A percentile compares a stretch with the other conserved stretches of the same genome.
Conservation (phyloP, 2,329 filamentous ascomycete species). For the Ophiocordyceps camponoti-saundersi region DNA sequence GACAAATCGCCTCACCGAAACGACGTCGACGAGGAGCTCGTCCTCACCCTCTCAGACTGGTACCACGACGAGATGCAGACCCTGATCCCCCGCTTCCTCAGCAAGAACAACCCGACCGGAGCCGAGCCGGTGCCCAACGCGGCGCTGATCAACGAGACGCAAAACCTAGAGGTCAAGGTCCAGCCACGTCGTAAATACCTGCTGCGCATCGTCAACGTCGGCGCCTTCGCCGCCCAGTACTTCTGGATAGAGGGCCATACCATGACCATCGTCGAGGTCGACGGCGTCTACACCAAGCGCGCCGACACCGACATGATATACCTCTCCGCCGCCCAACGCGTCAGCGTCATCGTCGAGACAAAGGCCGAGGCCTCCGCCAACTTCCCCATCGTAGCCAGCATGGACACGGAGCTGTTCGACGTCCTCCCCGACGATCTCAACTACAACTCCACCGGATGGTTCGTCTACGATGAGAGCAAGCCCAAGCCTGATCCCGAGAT, state of each 20-base stretch:
- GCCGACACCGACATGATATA: constrained; percentile 47
- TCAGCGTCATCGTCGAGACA: constrained; percentile 44
- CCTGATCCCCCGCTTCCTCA: constrained; percentile 30
- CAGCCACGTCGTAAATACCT: constrained; percentile 55
- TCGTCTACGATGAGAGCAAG: constrained; percentile 35
- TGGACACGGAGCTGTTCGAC: constrained; percentile 60
- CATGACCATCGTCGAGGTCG: constrained; percentile 55
- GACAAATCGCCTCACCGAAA: constrained; percentile 37
- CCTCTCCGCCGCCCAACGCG: constrained; percentile 49
- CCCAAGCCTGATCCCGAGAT: constrained; percentile 29
- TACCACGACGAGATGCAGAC: constrained; percentile 43
- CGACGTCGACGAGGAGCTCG: constrained; percentile 43
- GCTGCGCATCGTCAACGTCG: constrained; percentile 56
- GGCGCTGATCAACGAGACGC: constrained; percentile 55
- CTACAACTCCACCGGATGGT: constrained; percentile 49
- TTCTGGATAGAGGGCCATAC: constrained; percentile 51
- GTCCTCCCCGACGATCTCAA: constrained; percentile 48
- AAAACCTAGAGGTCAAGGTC: constrained; percentile 40
- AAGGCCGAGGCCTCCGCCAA: constrained; percentile 44
- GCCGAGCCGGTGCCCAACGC: constrained; percentile 51
- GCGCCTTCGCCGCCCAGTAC: constrained; percentile 52
- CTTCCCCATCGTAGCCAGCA: constrained; percentile 50
- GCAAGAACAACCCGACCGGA: constrained; percentile 35
- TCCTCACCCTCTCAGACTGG: constrained; percentile 53
- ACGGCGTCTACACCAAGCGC: constrained; percentile 51